Evolutionary conservation across 23 red algal genomes (phyloP).

Genomic region (Gracilariopsis chorda): DNA sequence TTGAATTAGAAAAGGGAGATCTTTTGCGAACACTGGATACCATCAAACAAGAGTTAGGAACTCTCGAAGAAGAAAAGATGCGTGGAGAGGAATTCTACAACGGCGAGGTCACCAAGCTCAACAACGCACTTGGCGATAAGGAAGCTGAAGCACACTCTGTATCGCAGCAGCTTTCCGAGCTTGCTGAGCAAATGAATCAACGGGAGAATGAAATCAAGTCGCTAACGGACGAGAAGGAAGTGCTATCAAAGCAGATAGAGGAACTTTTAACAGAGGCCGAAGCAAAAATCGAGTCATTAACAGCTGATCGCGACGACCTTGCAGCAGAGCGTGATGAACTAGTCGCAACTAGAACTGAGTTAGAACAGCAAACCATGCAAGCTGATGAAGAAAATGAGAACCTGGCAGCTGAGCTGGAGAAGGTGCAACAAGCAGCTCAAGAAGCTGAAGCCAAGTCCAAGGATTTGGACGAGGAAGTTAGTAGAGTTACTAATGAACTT

Average conservation of each 20-base stretch:
- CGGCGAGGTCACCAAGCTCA: not conserved
- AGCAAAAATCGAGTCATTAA: not conserved
- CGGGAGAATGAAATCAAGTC: not conserved
- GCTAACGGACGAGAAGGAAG: not conserved
- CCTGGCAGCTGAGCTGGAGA: conserved; percentile 21
- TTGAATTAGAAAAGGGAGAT: not conserved
- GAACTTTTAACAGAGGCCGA: not conserved
- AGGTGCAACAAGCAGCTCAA: not conserved
- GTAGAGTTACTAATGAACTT: not conserved
- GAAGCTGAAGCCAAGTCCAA: conserved; percentile 14
- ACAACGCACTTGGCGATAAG: not conserved
- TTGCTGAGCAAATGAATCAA: not conserved
- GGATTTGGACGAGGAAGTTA: conserved; percentile 44
- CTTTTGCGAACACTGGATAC: not conserved
- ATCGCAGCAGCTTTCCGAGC: not conserved
- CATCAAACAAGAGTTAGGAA: not conserved
- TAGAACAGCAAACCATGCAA: conserved; percentile 13
- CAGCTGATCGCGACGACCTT: not conserved
- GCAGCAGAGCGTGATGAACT: conserved; percentile 14
- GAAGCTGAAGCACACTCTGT: not conserved
- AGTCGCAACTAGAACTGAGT: not conserved
- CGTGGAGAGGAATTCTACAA: not conserved
- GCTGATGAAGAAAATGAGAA: conserved; percentile 33
- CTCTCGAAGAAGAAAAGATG: not conserved
- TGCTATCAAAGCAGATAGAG: not conserved